Conservation (phyloP, 1,284 basidiomycete species). For the Fomitiporia mediterranea region DNA sequence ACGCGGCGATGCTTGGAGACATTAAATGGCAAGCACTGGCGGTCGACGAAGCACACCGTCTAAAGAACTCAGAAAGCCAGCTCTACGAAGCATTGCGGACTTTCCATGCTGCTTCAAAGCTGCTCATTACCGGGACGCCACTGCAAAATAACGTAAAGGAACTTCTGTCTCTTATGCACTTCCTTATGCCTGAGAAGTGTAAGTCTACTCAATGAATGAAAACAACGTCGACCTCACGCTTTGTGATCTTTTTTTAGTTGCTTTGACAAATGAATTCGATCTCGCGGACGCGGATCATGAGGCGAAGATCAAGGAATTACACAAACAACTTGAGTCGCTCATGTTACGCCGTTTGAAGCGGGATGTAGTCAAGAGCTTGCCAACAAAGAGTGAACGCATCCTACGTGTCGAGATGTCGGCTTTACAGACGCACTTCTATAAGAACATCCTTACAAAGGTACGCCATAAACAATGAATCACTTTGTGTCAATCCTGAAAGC, state of each 20-base stretch:
- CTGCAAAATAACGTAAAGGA: constrained; percentile 99
- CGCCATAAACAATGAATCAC: constrained; percentile 18
- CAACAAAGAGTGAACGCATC: constrained; percentile 98
- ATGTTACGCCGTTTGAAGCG: constrained; percentile 96
- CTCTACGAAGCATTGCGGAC: constrained; percentile 90
- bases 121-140: constrained; percentile 97
- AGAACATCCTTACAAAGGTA: constrained; percentile 96
- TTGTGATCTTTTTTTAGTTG: constrained; percentile 42
- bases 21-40: constrained; percentile 98
- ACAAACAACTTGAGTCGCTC: constrained; percentile 88
- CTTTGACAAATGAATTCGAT: constrained; percentile 91
- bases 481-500: background rate
- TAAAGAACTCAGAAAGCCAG: constrained; percentile 98
- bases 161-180: constrained; percentile 95
- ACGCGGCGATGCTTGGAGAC: constrained; percentile 82
- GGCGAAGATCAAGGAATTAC: constrained; percentile 90
- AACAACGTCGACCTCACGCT: constrained; percentile 7
- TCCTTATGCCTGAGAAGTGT: constrained; percentile 98
- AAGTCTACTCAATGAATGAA: constrained; percentile 30
- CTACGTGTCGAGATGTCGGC: constrained; percentile 97
- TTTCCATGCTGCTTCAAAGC: constrained; percentile 87
- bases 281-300: constrained; percentile 91
- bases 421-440: constrained; percentile 98
- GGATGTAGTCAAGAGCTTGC: constrained; percentile 95
- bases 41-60: constrained; percentile 97